A percentile compares a stretch with the other conserved stretches of the same genome.
Evolutionary conservation across 2,329 filamentous ascomycete species (phyloP).

Genomic region (Cladorrhinum sp.): DNA sequence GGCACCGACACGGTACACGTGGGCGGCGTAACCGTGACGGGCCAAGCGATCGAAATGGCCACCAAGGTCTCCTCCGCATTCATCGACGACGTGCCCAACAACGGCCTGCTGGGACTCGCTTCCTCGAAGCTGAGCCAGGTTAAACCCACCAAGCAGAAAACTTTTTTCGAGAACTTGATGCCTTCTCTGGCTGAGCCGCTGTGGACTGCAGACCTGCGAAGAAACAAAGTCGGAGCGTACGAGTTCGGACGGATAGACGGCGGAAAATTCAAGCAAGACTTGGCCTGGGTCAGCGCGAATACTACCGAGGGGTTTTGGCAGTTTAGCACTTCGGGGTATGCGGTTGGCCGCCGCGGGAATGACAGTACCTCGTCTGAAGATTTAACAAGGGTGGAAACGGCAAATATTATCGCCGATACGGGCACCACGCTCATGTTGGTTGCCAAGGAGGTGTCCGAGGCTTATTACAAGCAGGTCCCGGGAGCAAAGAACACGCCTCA

Average conservation of each 20-base stretch:
- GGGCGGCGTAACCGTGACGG: constrained; percentile 58
- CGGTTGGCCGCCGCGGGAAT: constrained; percentile 44
- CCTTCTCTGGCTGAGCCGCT: constrained; percentile 59
- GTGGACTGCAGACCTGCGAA: constrained; percentile 68
- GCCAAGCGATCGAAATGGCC: constrained; percentile 67
- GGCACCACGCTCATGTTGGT: constrained; percentile 64
- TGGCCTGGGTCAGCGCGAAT: constrained; percentile 62
- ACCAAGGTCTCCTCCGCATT: constrained; percentile 57
- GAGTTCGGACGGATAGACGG: constrained; percentile 71
- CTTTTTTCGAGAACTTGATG: constrained; percentile 71
- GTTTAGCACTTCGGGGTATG: constrained; percentile 56
- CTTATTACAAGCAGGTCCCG: constrained; percentile 47
- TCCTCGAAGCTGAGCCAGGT: constrained; percentile 66
- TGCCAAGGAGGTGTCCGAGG: constrained; percentile 48
- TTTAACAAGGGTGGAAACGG: constrained; percentile 29
- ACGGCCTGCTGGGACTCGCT: constrained; percentile 68
- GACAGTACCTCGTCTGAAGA: neutral
- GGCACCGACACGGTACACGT: constrained; percentile 66
- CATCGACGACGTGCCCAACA: constrained; percentile 55
- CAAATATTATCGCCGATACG: constrained; percentile 53
- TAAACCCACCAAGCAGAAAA: constrained; percentile 60
- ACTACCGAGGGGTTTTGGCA: constrained; percentile 66
- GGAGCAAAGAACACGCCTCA: constrained; percentile 40
- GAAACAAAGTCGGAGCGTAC: constrained; percentile 60
- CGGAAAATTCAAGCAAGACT: constrained; percentile 54